Conservation (phyloP, 345 rosid species). For the Combretum micranthum region DNA sequence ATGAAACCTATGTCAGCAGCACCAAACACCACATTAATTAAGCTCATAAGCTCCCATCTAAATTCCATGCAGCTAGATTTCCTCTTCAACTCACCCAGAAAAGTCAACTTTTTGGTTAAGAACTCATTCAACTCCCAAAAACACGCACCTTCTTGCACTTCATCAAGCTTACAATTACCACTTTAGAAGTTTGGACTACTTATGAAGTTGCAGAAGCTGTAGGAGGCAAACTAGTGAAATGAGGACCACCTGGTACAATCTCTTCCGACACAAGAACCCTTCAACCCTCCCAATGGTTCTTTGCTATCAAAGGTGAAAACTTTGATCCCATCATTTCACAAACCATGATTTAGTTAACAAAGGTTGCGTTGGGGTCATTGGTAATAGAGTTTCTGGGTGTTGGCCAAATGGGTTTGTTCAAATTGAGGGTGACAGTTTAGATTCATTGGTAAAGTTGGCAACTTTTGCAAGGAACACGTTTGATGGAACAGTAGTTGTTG, state of each 20-base stretch:
- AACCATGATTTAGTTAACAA: constrained; percentile 11
- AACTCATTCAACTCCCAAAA: too few relatives aligned
- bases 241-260: constrained; percentile 28
- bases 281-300: constrained; percentile 24
- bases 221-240: constrained; percentile 17
- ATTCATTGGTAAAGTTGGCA: constrained; percentile 15
- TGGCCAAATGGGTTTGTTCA: constrained; percentile 28
- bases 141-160: too few relatives aligned
- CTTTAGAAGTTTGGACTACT: too few relatives aligned
- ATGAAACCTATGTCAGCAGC: too few relatives aligned
- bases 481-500: constrained; percentile 12
- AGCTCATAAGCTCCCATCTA: too few relatives aligned
- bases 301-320: constrained; percentile 18
- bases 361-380: constrained; percentile 26
- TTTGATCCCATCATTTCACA: constrained; percentile 25
- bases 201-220: constrained; percentile 19
- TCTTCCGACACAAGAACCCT: constrained; percentile 24
- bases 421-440: constrained; percentile 11
- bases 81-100: too few relatives aligned
- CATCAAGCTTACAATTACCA: too few relatives aligned
- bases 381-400: constrained; percentile 18
- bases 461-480: constrained; percentile 14
- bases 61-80: too few relatives aligned
- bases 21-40: too few relatives aligned
- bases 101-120: too few relatives aligned